A percentile compares a stretch with the other conserved stretches of the same genome.
These are phyloP conservation scores for Solanum pennellii DNA, from an alignment of 257 asterid genomes.

Conservation along the genomic window DNA sequence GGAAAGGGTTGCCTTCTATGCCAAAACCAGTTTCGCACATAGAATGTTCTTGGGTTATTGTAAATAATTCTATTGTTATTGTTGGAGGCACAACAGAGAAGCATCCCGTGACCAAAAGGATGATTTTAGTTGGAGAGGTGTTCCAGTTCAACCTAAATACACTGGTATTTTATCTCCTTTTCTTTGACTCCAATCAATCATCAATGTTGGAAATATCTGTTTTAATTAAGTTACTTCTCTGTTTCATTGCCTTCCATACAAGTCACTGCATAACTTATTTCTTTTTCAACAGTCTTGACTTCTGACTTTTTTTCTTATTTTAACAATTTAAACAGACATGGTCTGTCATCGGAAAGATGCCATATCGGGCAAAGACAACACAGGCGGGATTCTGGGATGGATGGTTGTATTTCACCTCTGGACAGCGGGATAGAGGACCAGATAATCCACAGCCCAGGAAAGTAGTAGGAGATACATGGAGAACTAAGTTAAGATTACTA, in stretches of 20 bases:
- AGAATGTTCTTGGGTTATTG: conserved; percentile 53
- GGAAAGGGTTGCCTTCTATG: conserved; percentile 48
- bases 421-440: conserved; percentile 73
- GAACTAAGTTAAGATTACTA: conserved; percentile 36
- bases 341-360: conserved; percentile 63
- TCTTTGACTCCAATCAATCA: background rate
- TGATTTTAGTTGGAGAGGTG: conserved; percentile 69
- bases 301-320: background rate
- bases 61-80: conserved; percentile 46
- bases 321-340: conserved; percentile 31
- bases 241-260: background rate
- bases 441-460: conserved; percentile 66
- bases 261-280: background rate
- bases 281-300: background rate
- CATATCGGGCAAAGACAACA: conserved; percentile 54
- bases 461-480: conserved; percentile 67
- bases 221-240: background rate
- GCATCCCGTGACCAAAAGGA: conserved; percentile 60
- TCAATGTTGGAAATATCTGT: background rate
- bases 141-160: conserved; percentile 44
- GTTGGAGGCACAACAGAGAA: conserved; percentile 73
- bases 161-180: conserved; percentile 19
- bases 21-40: conserved; percentile 69
- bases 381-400: conserved; percentile 57
- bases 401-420: conserved; percentile 66